phyloP scores from a whole-genome alignment of 768 basidiomycete genomes.

The Jaapia argillacea region DNA sequence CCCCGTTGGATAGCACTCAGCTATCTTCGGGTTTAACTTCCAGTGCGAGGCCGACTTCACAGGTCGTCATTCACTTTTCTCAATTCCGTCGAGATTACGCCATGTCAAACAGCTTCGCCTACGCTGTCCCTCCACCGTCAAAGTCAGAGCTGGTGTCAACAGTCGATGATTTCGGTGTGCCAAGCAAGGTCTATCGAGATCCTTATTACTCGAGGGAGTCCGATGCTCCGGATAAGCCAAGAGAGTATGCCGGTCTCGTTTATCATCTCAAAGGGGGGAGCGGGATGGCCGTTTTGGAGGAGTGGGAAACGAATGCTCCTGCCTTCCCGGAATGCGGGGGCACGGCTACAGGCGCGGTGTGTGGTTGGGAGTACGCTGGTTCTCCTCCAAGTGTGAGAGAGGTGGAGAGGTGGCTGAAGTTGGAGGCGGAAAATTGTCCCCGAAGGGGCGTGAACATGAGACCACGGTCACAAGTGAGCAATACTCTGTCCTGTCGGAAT shows the following conservation, averaged over 20 bases:
- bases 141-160: constrained; percentile 32
- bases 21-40: no score
- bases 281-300: constrained; percentile 44
- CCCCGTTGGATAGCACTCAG: no score
- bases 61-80: no score
- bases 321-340: background rate
- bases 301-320: constrained; percentile 34
- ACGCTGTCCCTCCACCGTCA: constrained; percentile 42
- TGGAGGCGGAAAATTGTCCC: constrained; percentile 12
- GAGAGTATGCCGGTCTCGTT: constrained; percentile 73
- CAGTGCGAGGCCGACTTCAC: no score
- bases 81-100: no score
- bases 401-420: constrained; percentile 43
- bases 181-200: constrained; percentile 56
- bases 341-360: no score
- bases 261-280: constrained; percentile 62
- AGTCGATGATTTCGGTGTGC: constrained; percentile 36
- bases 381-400: constrained; percentile 53
- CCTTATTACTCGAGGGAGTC: constrained; percentile 68
- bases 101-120: constrained; percentile 2
- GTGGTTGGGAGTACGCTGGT: constrained; percentile 78
- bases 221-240: constrained; percentile 60
- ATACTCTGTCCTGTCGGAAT: constrained; percentile 1
- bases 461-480: constrained; percentile 41
- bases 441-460: constrained; percentile 13